Conservation (phyloP, 352 stramenopile species). For the Globisporangium abappressorium region DNA sequence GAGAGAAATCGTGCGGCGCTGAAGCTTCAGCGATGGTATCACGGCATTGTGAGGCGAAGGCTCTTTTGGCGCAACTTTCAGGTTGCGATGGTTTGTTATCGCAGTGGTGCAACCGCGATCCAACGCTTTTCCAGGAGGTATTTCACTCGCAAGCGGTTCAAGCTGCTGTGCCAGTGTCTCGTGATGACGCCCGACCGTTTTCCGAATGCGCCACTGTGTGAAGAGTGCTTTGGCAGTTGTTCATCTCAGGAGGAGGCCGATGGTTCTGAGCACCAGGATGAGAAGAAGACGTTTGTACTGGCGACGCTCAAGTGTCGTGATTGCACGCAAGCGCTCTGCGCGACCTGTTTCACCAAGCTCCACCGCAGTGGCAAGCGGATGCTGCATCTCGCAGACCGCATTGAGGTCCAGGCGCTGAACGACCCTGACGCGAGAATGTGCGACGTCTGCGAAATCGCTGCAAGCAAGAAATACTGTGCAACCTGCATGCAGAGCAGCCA, state of each 20-base stretch:
- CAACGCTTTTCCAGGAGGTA: background rate
- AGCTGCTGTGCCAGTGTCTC: conserved; percentile 3
- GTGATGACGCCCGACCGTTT: conserved; percentile 22
- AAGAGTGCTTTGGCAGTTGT: conserved; percentile 22
- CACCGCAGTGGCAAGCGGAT: conserved; percentile 34
- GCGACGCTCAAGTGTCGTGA: conserved; percentile 29
- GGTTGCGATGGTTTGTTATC: conserved; percentile 15
- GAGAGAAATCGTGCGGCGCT: conserved; percentile 19
- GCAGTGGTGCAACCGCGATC: background rate
- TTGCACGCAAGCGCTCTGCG: conserved; percentile 29
- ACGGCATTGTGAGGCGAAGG: conserved; percentile 12
- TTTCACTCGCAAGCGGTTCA: conserved; percentile 11
- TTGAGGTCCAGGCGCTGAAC: conserved; percentile 31
- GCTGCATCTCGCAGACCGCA: conserved; percentile 29
- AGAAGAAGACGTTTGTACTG: conserved; percentile 14
- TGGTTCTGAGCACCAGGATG: background rate
- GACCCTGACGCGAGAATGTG: conserved; percentile 19
- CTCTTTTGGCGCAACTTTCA: conserved; percentile 25
- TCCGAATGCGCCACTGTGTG: conserved; percentile 34
- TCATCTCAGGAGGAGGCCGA: background rate
- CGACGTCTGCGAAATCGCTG: conserved; percentile 24
- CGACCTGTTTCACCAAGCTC: conserved; percentile 19
- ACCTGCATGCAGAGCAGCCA: conserved; percentile 12
- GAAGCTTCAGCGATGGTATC: conserved; percentile 29
- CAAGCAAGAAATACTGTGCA: conserved; percentile 14